Conservation (phyloP, 2,329 filamentous ascomycete genomes). For the Ophiognomonia clavigignenti-juglandacearum region DNA sequence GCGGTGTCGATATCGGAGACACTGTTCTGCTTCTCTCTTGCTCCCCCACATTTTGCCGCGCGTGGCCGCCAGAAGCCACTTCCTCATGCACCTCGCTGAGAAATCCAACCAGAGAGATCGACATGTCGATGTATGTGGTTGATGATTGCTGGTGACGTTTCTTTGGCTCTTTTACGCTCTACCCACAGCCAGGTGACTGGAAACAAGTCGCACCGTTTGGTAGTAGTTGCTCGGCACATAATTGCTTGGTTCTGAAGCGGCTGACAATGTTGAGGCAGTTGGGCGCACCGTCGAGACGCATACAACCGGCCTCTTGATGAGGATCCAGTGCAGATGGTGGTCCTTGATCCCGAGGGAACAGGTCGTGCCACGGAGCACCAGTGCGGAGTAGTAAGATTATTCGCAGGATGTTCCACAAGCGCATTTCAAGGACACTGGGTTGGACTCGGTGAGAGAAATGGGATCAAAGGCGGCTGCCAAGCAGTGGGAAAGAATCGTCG, state of each 20-base stretch:
- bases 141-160: background rate
- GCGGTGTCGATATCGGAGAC: too few species aligned
- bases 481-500: too few species aligned
- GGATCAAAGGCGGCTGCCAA: too few species aligned
- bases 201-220: slow-evolving; percentile 5
- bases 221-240: slow-evolving; percentile 2
- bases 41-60: background rate
- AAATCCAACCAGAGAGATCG: slow-evolving; percentile 1
- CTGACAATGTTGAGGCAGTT: background rate
- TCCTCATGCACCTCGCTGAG: slow-evolving; percentile 2
- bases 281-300: background rate
- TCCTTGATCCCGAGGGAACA: background rate
- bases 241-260: slow-evolving; percentile 1
- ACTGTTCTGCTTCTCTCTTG: background rate
- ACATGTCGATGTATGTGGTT: background rate
- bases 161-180: background rate
- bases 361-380: background rate
- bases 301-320: background rate
- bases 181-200: background rate
- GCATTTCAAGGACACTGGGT: too few species aligned
- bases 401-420: background rate
- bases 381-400: background rate
- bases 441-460: background rate
- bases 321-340: background rate
- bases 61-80: slow-evolving; percentile 1